Percentiles rank a stretch among this genome's conserved stretches.
Evolutionary conservation across 2,329 filamentous ascomycete species (phyloP).

Genomic region (Trichoderma arundinaceum): DNA sequence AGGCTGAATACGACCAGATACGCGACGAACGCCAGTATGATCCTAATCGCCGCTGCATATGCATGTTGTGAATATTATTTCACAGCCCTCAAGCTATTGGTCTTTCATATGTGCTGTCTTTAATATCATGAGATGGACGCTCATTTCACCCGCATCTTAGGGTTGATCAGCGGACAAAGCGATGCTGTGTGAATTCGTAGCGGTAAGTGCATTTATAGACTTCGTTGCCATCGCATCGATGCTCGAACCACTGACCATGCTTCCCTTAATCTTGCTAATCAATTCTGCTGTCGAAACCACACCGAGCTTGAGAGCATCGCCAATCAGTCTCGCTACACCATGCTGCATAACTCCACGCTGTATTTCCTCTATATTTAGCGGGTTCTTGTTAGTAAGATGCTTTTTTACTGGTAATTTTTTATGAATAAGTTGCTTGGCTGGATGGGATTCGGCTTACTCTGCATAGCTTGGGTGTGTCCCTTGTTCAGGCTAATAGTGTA

Average conservation of each 20-base stretch:
- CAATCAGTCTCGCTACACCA: slow-evolving; percentile 21
- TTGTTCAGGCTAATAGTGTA: slow-evolving; percentile 27
- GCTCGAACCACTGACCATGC: slow-evolving; percentile 25
- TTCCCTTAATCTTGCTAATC: slow-evolving; percentile 23
- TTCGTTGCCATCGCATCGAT: slow-evolving; percentile 16
- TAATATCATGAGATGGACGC: background rate
- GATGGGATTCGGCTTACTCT: slow-evolving; percentile 17
- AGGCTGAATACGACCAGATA: fast-evolving
- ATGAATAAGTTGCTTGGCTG: background rate
- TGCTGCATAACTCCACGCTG: slow-evolving; percentile 29
- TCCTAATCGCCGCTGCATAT: background rate
- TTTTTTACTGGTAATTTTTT: background rate
- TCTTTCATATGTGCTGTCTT: background rate
- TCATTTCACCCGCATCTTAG: background rate
- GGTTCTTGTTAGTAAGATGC: background rate
- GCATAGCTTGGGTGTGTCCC: slow-evolving; percentile 22
- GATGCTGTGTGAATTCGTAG: background rate
- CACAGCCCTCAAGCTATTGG: background rate
- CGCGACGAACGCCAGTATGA: background rate
- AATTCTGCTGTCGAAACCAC: slow-evolving; percentile 31
- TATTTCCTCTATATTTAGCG: slow-evolving; percentile 10
- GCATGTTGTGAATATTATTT: background rate
- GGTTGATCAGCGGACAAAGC: slow-evolving; percentile 5
- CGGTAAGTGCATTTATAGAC: slow-evolving; percentile 16
- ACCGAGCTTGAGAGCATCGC: slow-evolving; percentile 27